Evolutionary conservation across 2,329 filamentous ascomycete genomes (phyloP).

Genomic region (Paracamarosporium sp.): DNA sequence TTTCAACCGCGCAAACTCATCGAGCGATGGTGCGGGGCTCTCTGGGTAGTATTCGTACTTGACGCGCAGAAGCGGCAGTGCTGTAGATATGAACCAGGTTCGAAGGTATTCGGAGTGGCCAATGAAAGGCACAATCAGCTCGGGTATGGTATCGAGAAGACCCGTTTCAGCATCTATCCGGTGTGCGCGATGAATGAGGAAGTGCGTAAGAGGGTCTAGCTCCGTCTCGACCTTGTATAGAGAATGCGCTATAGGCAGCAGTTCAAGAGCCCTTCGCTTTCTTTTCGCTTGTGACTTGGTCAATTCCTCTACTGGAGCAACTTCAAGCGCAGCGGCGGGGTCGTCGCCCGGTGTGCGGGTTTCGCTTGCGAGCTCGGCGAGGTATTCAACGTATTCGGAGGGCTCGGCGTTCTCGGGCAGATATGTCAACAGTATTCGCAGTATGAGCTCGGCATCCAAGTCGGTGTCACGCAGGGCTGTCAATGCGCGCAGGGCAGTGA

Average conservation of each 20-base stretch:
- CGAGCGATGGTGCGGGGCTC: constrained; percentile 60
- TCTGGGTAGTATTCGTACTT: constrained; percentile 74
- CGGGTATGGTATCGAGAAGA: constrained; percentile 70
- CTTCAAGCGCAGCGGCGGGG: constrained; percentile 56
- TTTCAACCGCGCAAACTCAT: constrained; percentile 68
- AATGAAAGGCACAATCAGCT: constrained; percentile 73
- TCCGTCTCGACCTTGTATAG: constrained; percentile 57
- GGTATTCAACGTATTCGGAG: constrained; percentile 65
- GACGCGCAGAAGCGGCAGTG: constrained; percentile 72
- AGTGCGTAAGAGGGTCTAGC: constrained; percentile 65
- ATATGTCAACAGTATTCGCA: constrained; percentile 78
- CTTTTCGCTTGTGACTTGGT: constrained; percentile 70
- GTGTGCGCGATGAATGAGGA: constrained; percentile 72
- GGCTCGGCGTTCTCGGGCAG: constrained; percentile 75
- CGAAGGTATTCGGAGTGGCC: constrained; percentile 66
- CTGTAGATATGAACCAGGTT: constrained; percentile 71
- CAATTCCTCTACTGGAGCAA: constrained; percentile 62
- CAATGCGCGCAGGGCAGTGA: constrained; percentile 67
- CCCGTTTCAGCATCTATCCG: constrained; percentile 75
- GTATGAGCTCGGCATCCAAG: constrained; percentile 68
- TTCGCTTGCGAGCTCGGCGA: constrained; percentile 63
- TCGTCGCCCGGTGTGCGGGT: constrained; percentile 52
- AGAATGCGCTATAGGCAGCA: constrained; percentile 64
- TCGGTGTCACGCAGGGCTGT: constrained; percentile 63
- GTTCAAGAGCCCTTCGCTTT: constrained; percentile 67